phyloP scores from a whole-genome alignment of 2,329 filamentous ascomycete genomes.

The Chaetothyriales sp. region DNA sequence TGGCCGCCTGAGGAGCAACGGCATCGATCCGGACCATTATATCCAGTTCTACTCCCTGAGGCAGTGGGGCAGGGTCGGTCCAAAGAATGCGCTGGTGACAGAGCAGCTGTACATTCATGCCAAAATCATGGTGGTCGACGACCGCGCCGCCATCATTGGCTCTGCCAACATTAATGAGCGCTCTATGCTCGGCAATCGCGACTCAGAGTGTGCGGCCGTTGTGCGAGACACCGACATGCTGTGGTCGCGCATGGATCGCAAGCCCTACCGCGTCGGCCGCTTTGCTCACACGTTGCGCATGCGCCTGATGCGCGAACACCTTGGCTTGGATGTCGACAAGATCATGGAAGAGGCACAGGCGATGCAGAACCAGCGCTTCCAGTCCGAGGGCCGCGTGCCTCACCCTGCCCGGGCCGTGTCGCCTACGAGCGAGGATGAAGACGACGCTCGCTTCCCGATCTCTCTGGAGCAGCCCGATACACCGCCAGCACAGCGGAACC shows the following conservation, averaged over 20 bases:
- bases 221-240: slow-evolving; percentile 89
- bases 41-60: slow-evolving; percentile 89
- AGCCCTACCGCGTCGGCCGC: slow-evolving; percentile 75
- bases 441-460: slow-evolving; percentile 4
- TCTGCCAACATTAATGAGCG: slow-evolving; percentile 98
- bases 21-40: slow-evolving; percentile 86
- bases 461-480: not conserved
- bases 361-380: slow-evolving; percentile 38
- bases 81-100: slow-evolving; percentile 67
- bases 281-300: slow-evolving; percentile 88
- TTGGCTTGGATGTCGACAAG: slow-evolving; percentile 88
- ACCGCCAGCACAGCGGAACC: slow-evolving; percentile 3
- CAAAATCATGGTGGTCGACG: slow-evolving; percentile 91
- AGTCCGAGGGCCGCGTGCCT: slow-evolving; percentile 38
- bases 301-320: slow-evolving; percentile 88
- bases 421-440: slow-evolving; percentile 6
- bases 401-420: slow-evolving; percentile 12
- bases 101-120: slow-evolving; percentile 98
- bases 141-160: slow-evolving; percentile 81
- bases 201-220: slow-evolving; percentile 81
- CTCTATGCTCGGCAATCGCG: slow-evolving; percentile 79
- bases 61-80: slow-evolving; percentile 81
- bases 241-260: slow-evolving; percentile 76
- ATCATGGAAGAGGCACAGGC: slow-evolving; percentile 65
- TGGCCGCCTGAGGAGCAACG: slow-evolving; percentile 59